Percentiles rank a stretch among this genome's conserved stretches.
Evolutionary conservation across 306 rosid genomes (phyloP).

Genomic region (Gynostemma pentaphyllum): DNA sequence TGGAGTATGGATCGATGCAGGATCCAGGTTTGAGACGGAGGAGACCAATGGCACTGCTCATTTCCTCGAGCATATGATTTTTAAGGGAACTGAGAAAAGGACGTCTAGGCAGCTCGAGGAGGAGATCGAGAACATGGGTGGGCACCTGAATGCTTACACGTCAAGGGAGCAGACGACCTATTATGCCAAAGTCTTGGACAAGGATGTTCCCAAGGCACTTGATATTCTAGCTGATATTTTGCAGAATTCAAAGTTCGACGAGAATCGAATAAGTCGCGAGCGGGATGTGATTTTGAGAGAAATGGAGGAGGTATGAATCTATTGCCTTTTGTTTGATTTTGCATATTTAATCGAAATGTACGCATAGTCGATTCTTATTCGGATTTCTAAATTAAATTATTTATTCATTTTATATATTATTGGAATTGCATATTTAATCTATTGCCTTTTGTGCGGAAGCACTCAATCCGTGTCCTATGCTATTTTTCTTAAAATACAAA

Average conservation of each 20-base stretch:
- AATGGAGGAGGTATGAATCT: constrained; percentile 72
- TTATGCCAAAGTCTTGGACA: constrained; percentile 60
- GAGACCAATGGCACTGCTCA: constrained; percentile 92
- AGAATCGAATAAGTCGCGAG: constrained; percentile 55
- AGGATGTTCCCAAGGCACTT: constrained; percentile 60
- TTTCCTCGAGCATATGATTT: constrained; percentile 91
- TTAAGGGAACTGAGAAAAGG: constrained; percentile 74
- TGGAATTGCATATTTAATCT: too few species aligned
- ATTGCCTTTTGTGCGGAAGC: too few species aligned
- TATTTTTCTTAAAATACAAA: not conserved
- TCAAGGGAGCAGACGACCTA: constrained; percentile 90
- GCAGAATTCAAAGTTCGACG: constrained; percentile 78
- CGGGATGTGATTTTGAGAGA: constrained; percentile 84
- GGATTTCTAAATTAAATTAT: too few species aligned
- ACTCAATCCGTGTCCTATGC: not conserved
- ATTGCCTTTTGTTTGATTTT: not conserved
- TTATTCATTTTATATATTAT: too few species aligned
- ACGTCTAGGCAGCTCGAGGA: constrained; percentile 68
- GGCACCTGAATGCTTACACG: constrained; percentile 81
- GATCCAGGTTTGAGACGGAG: constrained; percentile 83
- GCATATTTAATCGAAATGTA: not conserved
- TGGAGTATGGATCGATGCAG: constrained; percentile 93
- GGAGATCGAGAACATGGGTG: constrained; percentile 97
- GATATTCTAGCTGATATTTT: constrained; percentile 70
- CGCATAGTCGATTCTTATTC: not conserved